phyloP scores from a whole-genome alignment of 495 filamentous ascomycete genomes.

The Penicillium diatomitis region DNA sequence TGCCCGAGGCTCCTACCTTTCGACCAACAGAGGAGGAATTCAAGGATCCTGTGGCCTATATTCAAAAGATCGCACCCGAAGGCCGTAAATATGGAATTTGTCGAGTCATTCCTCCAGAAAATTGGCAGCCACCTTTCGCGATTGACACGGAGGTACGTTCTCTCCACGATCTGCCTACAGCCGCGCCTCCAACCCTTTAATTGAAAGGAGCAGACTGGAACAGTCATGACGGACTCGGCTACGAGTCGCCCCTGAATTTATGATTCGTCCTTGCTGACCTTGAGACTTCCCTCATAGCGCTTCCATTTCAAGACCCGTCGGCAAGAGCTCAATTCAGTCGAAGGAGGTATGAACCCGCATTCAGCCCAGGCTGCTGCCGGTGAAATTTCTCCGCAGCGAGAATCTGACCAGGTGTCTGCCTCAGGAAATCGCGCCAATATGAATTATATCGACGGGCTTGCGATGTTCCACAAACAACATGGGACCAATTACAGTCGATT shows the following conservation, averaged over 20 bases:
- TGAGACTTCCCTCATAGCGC: constrained; percentile 41
- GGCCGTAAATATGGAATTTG: constrained; percentile 80
- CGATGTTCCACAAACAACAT: constrained; percentile 95
- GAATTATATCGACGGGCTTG: constrained; percentile 89
- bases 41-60: constrained; percentile 86
- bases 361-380: constrained; percentile 25
- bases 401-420: constrained; percentile 27
- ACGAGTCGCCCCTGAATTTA: not conserved
- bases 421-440: constrained; percentile 88
- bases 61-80: constrained; percentile 79
- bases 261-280: constrained; percentile 7
- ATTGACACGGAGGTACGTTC: constrained; percentile 87
- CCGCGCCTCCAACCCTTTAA: not conserved
- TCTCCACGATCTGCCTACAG: not conserved
- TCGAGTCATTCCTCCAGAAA: constrained; percentile 88
- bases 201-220: too few relatives aligned
- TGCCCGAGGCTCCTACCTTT: constrained; percentile 88
- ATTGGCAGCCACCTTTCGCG: constrained; percentile 89
- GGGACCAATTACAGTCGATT: constrained; percentile 89
- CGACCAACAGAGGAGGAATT: constrained; percentile 89
- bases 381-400: constrained; percentile 23
- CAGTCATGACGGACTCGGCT: too few relatives aligned
- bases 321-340: constrained; percentile 95
- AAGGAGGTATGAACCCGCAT: constrained; percentile 72
- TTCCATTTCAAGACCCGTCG: constrained; percentile 96